Conservation (phyloP, 2,329 filamentous ascomycete species). For the Septoria petroselini region DNA sequence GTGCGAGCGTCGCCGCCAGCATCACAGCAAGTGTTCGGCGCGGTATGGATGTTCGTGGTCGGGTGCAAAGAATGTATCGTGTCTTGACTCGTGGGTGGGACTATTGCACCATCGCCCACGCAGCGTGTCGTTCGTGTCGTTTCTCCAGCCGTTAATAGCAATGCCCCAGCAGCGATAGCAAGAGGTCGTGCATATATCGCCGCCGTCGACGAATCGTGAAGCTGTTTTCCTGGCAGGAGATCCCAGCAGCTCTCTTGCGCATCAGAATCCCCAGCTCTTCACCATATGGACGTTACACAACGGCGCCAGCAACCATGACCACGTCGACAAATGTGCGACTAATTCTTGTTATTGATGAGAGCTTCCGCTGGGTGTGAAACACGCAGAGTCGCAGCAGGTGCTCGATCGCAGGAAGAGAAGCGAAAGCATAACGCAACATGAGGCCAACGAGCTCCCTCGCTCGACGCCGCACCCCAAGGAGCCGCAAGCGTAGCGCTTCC, state of each 20-base stretch:
- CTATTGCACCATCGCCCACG: conserved; percentile 7
- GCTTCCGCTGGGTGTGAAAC: conserved; percentile 18
- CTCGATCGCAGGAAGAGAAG: conserved; percentile 16
- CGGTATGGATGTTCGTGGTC: background rate
- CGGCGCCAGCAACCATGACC: conserved; percentile 1
- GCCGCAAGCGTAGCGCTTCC: conserved; percentile 20
- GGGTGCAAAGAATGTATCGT: background rate
- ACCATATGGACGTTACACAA: conserved; percentile 3
- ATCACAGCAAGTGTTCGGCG: conserved; percentile 20
- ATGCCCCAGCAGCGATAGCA: background rate
- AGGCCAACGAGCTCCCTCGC: conserved; percentile 17
- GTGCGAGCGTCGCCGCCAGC: conserved; percentile 32
- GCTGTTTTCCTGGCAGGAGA: background rate
- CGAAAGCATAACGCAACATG: conserved; percentile 17
- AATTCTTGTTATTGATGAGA: too few relatives aligned
- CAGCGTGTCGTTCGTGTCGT: background rate
- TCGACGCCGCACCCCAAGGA: conserved; percentile 13
- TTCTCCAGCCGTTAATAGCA: background rate
- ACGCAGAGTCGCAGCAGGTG: conserved; percentile 17
- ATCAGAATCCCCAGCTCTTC: background rate
- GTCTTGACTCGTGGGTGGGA: conserved; percentile 5
- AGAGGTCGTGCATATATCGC: background rate
- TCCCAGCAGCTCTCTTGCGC: background rate
- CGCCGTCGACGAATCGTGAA: background rate
- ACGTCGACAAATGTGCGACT: conserved; percentile 3